Evolutionary conservation across 192 early-diverging fungal genomes (phyloP).

Genomic region (Coemansia biformis): DNA sequence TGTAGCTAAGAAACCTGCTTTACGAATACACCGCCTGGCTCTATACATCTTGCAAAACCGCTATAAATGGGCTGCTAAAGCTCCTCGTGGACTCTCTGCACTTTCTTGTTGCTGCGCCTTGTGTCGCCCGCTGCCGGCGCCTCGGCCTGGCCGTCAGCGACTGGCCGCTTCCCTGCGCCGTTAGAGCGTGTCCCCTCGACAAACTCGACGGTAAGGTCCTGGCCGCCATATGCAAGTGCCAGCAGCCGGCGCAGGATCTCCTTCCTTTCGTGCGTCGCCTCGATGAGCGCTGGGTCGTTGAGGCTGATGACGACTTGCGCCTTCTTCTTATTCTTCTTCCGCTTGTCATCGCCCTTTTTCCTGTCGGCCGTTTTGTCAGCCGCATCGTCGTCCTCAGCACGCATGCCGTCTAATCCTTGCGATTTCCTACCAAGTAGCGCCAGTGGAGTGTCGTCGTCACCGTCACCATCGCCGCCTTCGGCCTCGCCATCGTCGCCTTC

Average conservation of each 20-base stretch:
- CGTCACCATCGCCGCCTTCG: no score
- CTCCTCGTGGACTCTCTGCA: conserved; percentile 1
- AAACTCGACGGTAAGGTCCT: conserved; percentile 16
- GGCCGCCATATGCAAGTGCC: conserved; percentile 22
- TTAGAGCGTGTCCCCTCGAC: neutral
- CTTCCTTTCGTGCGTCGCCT: conserved; percentile 2
- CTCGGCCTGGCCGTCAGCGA: no score
- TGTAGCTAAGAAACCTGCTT: no score
- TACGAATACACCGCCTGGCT: no score
- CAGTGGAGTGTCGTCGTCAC: conserved; percentile 6
- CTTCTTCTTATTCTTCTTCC: neutral
- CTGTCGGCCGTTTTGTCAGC: neutral
- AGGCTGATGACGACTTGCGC: conserved; percentile 31
- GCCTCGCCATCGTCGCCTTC: no score
- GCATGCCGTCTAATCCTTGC: neutral
- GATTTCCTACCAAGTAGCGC: neutral
- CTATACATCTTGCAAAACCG: no score
- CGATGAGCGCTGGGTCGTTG: conserved; percentile 18
- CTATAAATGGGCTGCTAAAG: neutral
- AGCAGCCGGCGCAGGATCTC: conserved; percentile 26
- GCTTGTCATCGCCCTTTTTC: neutral
- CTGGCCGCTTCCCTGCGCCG: neutral
- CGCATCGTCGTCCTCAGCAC: neutral
- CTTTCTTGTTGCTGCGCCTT: conserved; percentile 1
- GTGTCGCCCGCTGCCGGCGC: neutral